Conservation (phyloP, 2,329 filamentous ascomycete genomes). For the Xylaria sp. region DNA sequence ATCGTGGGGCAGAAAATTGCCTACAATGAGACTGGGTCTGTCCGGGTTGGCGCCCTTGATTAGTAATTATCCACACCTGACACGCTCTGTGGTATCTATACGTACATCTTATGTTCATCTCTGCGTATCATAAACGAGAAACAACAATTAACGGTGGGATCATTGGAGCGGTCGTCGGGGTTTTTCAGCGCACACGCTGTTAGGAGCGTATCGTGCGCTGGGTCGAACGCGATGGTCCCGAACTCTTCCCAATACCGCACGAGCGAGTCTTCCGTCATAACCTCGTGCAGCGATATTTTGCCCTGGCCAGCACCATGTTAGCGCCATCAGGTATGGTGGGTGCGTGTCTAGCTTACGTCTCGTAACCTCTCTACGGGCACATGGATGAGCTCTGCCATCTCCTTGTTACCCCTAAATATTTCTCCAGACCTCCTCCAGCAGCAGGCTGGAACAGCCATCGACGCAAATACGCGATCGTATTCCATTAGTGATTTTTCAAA, state of each 20-base stretch:
- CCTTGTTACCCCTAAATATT: slow-evolving; percentile 96
- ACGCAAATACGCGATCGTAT: slow-evolving; percentile 97
- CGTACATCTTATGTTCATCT: slow-evolving; percentile 96
- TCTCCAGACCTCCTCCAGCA: slow-evolving; percentile 97
- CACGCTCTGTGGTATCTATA: slow-evolving; percentile 22
- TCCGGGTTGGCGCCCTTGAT: slow-evolving; percentile 49
- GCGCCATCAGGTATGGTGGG: slow-evolving; percentile 2
- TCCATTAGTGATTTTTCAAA: slow-evolving; percentile 97
- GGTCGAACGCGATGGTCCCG: slow-evolving; percentile 95
- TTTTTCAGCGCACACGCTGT: slow-evolving; percentile 93
- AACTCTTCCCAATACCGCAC: slow-evolving; percentile 99
- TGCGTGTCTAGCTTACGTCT: slow-evolving; percentile 73
- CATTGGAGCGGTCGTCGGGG: slow-evolving; percentile 74
- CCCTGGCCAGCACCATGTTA: slow-evolving; percentile 66
- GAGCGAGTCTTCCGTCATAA: slow-evolving; percentile 92
- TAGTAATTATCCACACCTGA: slow-evolving; percentile 20
- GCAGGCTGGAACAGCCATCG: slow-evolving; percentile 98
- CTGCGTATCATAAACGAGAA: slow-evolving; percentile 97
- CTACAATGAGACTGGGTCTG: slow-evolving; percentile 93
- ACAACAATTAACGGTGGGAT: slow-evolving; percentile 87
- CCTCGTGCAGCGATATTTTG: slow-evolving; percentile 93
- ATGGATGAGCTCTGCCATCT: slow-evolving; percentile 97
- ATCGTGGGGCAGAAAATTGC: slow-evolving; percentile 94
- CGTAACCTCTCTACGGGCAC: slow-evolving; percentile 90
- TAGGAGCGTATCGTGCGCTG: slow-evolving; percentile 91